Evolutionary conservation across 139 green algal genomes (phyloP).

Genomic region (Zygnema cylindricum): DNA sequence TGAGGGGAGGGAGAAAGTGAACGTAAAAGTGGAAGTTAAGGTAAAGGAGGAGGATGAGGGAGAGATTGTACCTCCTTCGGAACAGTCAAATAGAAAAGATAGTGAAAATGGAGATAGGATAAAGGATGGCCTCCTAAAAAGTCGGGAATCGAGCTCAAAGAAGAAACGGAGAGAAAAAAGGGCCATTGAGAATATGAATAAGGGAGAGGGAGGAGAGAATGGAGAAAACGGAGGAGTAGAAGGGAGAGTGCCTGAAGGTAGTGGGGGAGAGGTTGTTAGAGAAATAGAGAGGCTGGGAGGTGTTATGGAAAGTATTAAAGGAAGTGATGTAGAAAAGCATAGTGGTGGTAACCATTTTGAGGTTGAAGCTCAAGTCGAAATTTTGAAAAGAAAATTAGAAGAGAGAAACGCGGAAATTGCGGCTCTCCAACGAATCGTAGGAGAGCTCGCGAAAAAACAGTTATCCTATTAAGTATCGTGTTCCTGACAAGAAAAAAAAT

Average conservation of each 20-base stretch:
- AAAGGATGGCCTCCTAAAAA: too few relatives aligned
- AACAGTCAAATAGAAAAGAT: too few relatives aligned
- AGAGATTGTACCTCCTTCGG: too few relatives aligned
- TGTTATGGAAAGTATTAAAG: background rate
- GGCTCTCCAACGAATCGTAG: constrained; percentile 28
- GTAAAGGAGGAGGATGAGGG: constrained; percentile 4
- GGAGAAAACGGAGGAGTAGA: too few relatives aligned
- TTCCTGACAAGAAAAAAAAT: too few relatives aligned
- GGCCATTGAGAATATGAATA: too few relatives aligned
- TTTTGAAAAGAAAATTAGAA: background rate
- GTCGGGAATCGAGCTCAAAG: too few relatives aligned
- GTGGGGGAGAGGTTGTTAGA: background rate
- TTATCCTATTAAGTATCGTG: too few relatives aligned
- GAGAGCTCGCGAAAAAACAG: background rate
- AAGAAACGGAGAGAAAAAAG: too few relatives aligned
- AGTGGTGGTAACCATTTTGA: background rate
- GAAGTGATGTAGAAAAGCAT: constrained; percentile 7
- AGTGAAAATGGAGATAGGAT: too few relatives aligned
- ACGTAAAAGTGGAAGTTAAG: background rate
- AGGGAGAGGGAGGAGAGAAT: constrained; percentile 17
- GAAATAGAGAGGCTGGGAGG: constrained; percentile 1
- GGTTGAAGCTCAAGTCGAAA: constrained; percentile 6
- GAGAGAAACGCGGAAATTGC: constrained; percentile 7
- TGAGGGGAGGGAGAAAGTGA: constrained; percentile 8
- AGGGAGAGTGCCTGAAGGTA: background rate